Evolutionary conservation across 1,284 basidiomycete species (phyloP).

Genomic region (Rhizoctonia solani): DNA sequence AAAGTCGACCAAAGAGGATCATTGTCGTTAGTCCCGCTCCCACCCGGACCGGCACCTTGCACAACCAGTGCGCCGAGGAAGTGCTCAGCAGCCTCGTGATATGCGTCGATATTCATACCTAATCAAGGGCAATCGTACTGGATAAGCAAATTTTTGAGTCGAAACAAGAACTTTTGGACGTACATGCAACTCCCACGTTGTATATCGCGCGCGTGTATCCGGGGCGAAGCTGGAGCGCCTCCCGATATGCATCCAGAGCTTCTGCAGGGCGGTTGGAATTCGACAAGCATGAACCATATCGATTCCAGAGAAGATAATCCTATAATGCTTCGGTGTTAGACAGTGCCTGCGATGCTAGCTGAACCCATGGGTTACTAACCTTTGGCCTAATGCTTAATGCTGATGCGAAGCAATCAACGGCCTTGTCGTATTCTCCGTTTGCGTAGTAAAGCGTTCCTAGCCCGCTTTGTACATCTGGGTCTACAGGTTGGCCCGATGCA

Average conservation of each 20-base stretch:
- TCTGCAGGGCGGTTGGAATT: constrained; percentile 96
- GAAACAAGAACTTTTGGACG: constrained; percentile 44
- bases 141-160: constrained; percentile 1
- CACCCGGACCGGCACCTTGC: constrained; percentile 57
- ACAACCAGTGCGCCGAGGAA: constrained; percentile 90
- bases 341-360: not conserved
- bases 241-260: constrained; percentile 91
- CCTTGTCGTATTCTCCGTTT: constrained; percentile 74
- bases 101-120: constrained; percentile 94
- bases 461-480: constrained; percentile 92
- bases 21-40: constrained; percentile 65
- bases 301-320: constrained; percentile 97
- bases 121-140: not conserved
- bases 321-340: constrained; percentile 43
- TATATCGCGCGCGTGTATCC: constrained; percentile 98
- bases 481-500: constrained; percentile 64
- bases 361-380: constrained; percentile 45
- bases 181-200: constrained; percentile 96
- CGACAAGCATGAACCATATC: constrained; percentile 91
- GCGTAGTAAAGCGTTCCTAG: constrained; percentile 95
- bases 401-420: constrained; percentile 88
- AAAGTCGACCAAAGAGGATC: constrained; percentile 93
- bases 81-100: constrained; percentile 96
- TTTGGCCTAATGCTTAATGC: constrained; percentile 79
- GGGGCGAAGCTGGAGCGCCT: constrained; percentile 90